Evolutionary conservation across 2,329 filamentous ascomycete genomes (phyloP), one percentile per base, ranked within the genome.

Genomic region (Sporothrix globosa): DNA sequence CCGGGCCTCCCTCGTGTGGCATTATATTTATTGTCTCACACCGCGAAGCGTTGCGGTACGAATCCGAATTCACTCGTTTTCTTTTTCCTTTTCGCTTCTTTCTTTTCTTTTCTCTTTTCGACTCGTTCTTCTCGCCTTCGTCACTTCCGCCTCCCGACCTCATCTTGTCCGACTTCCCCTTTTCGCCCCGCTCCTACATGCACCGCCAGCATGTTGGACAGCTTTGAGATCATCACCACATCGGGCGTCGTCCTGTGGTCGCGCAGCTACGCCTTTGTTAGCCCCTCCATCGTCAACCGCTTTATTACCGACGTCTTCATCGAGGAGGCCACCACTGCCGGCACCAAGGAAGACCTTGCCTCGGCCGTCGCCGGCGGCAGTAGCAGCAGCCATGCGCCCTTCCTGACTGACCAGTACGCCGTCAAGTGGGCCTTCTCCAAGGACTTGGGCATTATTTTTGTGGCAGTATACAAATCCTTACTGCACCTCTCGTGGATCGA

Each of bases 231-330:
- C 75, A 82, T 99, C 73, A 97, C 95, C 72, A 97, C 95, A 50
- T 97, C 94, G 3, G 96, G 96, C 70, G 94, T 99, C 73, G 96
- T 99, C 71, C 88, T 99, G 69, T 99, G 96, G 96, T 97, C 95
- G 73, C 91, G 92, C 79, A 91, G 89, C 34, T 97, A 95, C 79
- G 89, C 90, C 69, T 86, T 91, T 2, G 89, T 97, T 78, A 93
- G 89, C 78, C 87, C 92, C 56, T 89, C 91, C 76, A 85, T 97
- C 74, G 90, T 99, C 84, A 97, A 99, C 84, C 91, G 88, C 83
- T 90, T 99, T 80, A 97, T 99, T 81, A 90, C 90, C 79, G 93
- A 98, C 81, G 92, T 97, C 78, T 97, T 99, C 79, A 97, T 99
- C 78, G 96, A 99, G 82, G 95, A 97, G 83, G 94, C 92, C 80